Conservation (phyloP, 2,329 filamentous ascomycete species). For the Trichoderma aggressivum region DNA sequence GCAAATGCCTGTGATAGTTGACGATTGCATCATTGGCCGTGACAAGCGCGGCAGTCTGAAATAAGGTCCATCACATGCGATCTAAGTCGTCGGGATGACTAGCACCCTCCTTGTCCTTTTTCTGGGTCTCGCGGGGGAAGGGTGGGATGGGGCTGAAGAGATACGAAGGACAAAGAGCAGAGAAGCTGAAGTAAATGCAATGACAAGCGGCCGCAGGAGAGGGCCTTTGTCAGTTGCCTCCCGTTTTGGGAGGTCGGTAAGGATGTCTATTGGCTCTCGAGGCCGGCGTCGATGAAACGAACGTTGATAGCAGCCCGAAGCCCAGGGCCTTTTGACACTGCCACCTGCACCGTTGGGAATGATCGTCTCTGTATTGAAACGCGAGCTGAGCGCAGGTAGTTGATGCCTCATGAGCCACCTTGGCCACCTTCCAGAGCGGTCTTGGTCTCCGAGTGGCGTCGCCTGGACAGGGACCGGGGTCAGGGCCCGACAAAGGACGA, state of each 20-base stretch:
- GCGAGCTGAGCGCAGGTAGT: not conserved
- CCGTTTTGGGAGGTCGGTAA: not conserved
- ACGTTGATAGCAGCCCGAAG: not conserved
- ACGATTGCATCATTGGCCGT: conserved; percentile 11
- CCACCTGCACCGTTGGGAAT: not conserved
- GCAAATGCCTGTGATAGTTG: not conserved
- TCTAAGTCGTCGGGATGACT: not conserved
- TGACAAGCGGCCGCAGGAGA: not conserved
- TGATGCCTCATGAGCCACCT: not conserved
- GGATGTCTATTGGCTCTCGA: conserved; percentile 6
- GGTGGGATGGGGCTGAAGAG: not conserved
- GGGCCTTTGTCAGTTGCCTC: not conserved
- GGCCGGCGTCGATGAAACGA: not conserved
- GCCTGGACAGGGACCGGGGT: not conserved
- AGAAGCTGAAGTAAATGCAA: not conserved
- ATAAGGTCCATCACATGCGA: conserved; percentile 12
- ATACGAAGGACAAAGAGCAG: not conserved
- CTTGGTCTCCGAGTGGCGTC: conserved; percentile 10
- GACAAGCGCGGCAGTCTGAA: conserved; percentile 5
- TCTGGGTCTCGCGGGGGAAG: not conserved
- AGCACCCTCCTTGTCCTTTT: not conserved
- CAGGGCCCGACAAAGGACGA: not conserved
- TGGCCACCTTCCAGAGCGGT: conserved; percentile 16
- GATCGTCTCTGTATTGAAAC: not conserved
- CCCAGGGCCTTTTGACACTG: not conserved